These are phyloP conservation scores for Yamadazyma buinensis DNA, from an alignment of 1,139 yeast genomes.

Conservation along the genomic window DNA sequence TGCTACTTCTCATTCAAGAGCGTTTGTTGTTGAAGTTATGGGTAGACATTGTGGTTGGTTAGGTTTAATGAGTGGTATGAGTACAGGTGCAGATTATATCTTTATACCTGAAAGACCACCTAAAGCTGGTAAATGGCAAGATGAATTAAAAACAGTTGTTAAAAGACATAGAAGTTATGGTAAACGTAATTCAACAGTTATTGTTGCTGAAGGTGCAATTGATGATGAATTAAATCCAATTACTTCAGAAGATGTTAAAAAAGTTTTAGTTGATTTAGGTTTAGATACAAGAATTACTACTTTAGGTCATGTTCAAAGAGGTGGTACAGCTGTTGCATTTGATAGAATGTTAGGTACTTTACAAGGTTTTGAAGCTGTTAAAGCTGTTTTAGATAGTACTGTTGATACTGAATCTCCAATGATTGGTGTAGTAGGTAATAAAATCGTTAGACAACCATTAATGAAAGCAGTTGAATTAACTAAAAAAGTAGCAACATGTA, in stretches of 20 bases:
- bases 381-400: conserved; percentile 65
- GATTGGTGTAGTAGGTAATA: conserved; percentile 70
- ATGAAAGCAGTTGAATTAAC: conserved; percentile 72
- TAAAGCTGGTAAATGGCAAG: conserved; percentile 57
- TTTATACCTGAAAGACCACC: conserved; percentile 81
- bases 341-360: conserved; percentile 73
- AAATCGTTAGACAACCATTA: conserved; percentile 63
- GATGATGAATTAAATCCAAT: conserved; percentile 64
- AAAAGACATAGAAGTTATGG: conserved; percentile 66
- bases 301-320: conserved; percentile 82
- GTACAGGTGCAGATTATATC: conserved; percentile 78
- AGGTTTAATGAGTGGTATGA: conserved; percentile 78
- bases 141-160: conserved; percentile 62
- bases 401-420: conserved; percentile 75
- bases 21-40: conserved; percentile 86
- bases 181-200: conserved; percentile 73
- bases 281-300: conserved; percentile 77
- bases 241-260: conserved; percentile 61
- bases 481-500: conserved; percentile 66
- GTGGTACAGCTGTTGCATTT: conserved; percentile 81
- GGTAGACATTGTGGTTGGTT: conserved; percentile 91
- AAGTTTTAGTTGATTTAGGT: conserved; percentile 66
- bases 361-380: conserved; percentile 83
- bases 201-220: conserved; percentile 83
- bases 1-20: conserved; percentile 78